Conservation (phyloP, 163 green algal species). For the Coccomyxa subellipsoidea region DNA sequence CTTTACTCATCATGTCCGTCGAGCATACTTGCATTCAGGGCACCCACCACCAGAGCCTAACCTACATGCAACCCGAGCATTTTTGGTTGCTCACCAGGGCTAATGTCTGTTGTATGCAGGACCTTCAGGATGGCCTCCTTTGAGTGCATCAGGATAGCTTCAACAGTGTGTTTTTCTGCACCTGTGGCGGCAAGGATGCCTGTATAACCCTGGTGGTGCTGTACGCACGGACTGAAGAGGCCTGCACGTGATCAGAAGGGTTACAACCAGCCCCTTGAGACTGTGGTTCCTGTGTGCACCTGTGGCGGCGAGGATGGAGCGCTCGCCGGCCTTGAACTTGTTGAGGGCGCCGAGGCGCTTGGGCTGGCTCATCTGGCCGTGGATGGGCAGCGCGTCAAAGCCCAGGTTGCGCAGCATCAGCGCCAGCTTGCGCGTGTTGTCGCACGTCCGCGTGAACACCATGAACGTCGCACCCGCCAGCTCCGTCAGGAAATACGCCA, state of each 20-base stretch:
- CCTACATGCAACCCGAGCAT: not conserved
- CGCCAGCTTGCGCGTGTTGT: conserved; percentile 80
- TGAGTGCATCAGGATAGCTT: conserved; percentile 38
- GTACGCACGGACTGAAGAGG: too few relatives aligned
- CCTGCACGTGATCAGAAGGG: too few relatives aligned
- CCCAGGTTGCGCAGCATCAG: conserved; percentile 94
- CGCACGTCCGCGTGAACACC: conserved; percentile 96
- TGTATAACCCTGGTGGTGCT: too few relatives aligned
- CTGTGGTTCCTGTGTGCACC: too few relatives aligned
- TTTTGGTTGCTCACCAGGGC: not conserved
- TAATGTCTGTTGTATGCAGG: conserved; percentile 16
- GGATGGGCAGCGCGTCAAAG: conserved; percentile 93
- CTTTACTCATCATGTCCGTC: not conserved
- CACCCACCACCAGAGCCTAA: not conserved
- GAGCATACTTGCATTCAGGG: not conserved
- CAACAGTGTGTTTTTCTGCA: conserved; percentile 3
- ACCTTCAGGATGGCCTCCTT: conserved; percentile 40
- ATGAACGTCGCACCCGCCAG: conserved; percentile 86
- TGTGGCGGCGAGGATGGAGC: conserved; percentile 80
- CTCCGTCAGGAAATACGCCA: conserved; percentile 90
- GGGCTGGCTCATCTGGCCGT: conserved; percentile 95
- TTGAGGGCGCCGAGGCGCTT: conserved; percentile 94
- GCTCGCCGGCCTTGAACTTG: conserved; percentile 95
- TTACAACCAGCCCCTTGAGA: too few relatives aligned
- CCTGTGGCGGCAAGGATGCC: conserved; percentile 78